Conservation (phyloP, 148 eudicot species). For the Oxyria digyna region DNA sequence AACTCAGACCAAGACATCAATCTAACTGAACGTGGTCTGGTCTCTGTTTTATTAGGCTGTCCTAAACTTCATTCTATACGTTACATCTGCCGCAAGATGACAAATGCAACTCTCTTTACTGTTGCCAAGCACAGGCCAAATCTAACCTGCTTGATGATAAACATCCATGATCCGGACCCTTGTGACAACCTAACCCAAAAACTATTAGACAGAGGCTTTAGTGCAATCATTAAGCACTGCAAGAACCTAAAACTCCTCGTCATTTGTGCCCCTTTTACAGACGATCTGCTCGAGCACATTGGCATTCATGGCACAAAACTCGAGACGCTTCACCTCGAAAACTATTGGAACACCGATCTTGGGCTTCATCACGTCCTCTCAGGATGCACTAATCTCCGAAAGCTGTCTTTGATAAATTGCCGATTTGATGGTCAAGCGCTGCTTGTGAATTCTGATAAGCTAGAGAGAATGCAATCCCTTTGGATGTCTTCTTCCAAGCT, state of each 20-base stretch:
- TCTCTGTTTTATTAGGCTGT: constrained; percentile 72
- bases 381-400: constrained; percentile 71
- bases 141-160: constrained; percentile 58
- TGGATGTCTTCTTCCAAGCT: constrained; percentile 96
- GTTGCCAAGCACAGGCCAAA: constrained; percentile 69
- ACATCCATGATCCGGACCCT: constrained; percentile 63
- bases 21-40: constrained; percentile 79
- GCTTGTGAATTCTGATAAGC: constrained; percentile 60
- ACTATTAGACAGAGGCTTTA: constrained; percentile 75
- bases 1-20: no score
- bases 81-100: constrained; percentile 83
- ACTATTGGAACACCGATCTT: constrained; percentile 69
- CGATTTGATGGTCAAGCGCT: constrained; percentile 80
- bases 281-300: constrained; percentile 58
- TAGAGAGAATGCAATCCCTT: constrained; percentile 99
- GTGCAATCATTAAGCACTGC: constrained; percentile 79
- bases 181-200: constrained; percentile 68
- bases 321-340: constrained; percentile 84
- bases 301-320: constrained; percentile 74
- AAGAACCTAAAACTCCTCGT: constrained; percentile 61
- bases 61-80: constrained; percentile 78
- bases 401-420: constrained; percentile 81
- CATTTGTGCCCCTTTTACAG: constrained; percentile 73
- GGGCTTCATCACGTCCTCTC: constrained; percentile 69
- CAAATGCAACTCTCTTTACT: constrained; percentile 58